Percentiles rank a stretch among this genome's conserved stretches.
Evolutionary conservation across 768 basidiomycete species (phyloP).

Genomic region (Boletellus ananas): DNA sequence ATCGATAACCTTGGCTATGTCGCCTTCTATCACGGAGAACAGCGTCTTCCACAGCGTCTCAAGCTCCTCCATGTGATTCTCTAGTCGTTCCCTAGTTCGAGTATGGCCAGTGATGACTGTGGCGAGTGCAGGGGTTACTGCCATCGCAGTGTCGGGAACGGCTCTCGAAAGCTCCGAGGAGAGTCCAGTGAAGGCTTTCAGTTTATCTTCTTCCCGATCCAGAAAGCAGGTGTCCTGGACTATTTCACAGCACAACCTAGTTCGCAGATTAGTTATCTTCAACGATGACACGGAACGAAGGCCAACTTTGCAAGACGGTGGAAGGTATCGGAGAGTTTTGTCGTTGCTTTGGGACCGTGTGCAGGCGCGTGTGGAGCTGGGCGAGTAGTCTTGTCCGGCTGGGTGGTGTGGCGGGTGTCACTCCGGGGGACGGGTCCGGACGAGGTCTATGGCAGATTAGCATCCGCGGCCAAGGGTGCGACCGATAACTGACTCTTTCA

Average conservation of each 20-base stretch:
- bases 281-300: constrained; percentile 5
- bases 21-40: constrained; percentile 40
- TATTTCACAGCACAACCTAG: constrained; percentile 44
- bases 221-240: constrained; percentile 41
- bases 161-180: constrained; percentile 45
- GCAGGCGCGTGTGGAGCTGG: constrained; percentile 1
- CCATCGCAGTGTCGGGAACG: constrained; percentile 38
- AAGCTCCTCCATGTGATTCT: constrained; percentile 38
- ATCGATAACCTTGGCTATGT: constrained; percentile 39
- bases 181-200: constrained; percentile 47
- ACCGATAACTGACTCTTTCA: constrained; percentile 26
- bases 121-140: constrained; percentile 44
- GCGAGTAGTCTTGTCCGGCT: constrained; percentile 4
- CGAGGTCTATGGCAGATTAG: constrained; percentile 17
- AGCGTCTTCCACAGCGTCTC: constrained; percentile 44
- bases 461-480: not conserved
- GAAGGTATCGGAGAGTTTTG: constrained; percentile 32
- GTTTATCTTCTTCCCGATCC: constrained; percentile 44
- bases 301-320: constrained; percentile 36
- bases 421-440: constrained; percentile 6
- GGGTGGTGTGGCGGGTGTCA: constrained; percentile 1
- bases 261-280: constrained; percentile 9
- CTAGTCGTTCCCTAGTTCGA: constrained; percentile 40
- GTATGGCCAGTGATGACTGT: constrained; percentile 41
- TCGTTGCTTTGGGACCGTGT: constrained; percentile 3